Conservation (phyloP, 2,329 filamentous ascomycete species). For the Teratosphaeria destructans region DNA sequence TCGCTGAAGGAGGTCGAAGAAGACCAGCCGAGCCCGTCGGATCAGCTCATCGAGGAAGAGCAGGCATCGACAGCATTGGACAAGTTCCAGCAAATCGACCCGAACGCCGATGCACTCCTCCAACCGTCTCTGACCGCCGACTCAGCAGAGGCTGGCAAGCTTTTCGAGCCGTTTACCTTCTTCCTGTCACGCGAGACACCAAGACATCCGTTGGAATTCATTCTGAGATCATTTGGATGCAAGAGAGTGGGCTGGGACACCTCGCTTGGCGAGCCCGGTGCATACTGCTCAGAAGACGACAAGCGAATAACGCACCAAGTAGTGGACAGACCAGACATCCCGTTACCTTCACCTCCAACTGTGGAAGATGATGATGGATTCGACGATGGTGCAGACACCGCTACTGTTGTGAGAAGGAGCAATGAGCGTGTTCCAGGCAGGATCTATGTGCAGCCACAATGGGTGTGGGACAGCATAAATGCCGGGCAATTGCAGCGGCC, state of each 20-base stretch:
- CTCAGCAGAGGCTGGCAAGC: slow-evolving; percentile 52
- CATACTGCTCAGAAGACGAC: slow-evolving; percentile 83
- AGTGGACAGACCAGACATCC: slow-evolving; percentile 73
- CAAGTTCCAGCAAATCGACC: slow-evolving; percentile 77
- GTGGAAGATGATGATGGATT: slow-evolving; percentile 34
- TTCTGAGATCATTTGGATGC: slow-evolving; percentile 88
- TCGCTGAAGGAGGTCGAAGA: slow-evolving; percentile 24
- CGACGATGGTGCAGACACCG: slow-evolving; percentile 26
- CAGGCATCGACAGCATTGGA: slow-evolving; percentile 53
- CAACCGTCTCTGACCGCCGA: slow-evolving; percentile 59
- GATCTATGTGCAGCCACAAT: slow-evolving; percentile 91
- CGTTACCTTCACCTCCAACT: slow-evolving; percentile 30
- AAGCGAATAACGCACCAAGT: slow-evolving; percentile 91
- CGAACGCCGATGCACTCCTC: slow-evolving; percentile 73
- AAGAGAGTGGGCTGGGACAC: slow-evolving; percentile 92
- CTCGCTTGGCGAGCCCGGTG: slow-evolving; percentile 70
- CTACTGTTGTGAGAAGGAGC: slow-evolving; percentile 30
- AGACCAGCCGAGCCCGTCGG: slow-evolving; percentile 23
- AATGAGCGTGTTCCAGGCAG: slow-evolving; percentile 77
- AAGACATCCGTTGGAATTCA: slow-evolving; percentile 79
- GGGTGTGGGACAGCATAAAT: slow-evolving; percentile 97
- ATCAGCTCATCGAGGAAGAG: slow-evolving; percentile 5
- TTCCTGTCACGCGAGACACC: slow-evolving; percentile 92
- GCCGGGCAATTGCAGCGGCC: slow-evolving; percentile 78
- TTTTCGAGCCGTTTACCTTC: slow-evolving; percentile 84